Base-by-base conservation (phyloP, 2,329 filamentous ascomycete genomes). In the Stromatinia cepivora region DNA sequence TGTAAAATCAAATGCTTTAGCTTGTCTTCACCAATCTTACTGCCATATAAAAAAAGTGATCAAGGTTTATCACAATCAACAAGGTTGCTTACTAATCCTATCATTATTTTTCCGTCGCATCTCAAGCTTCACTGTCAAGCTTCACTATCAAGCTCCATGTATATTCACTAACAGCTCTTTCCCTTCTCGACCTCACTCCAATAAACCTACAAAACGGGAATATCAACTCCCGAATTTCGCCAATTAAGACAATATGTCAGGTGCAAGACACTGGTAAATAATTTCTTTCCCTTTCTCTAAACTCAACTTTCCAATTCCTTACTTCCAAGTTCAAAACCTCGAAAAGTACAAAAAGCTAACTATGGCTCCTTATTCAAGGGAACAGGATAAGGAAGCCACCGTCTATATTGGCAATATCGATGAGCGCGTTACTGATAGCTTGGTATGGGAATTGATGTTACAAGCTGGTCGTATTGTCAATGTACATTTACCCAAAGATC, bases 371-470 rank as follows among this genome's bases (percentile, higher is more conserved):
- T 25, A 20, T 54, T n/a, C 25, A 74, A 94, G 91, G 92, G 93
- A 97, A 80, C 94, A 98, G 84, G 94, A 98, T 82, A 97, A 97
- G 81, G 94, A 98, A 82, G 93, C 93, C 75, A 98, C 95, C 54
- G 92, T 98, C 80, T 99, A 99, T 81, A 92, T 98, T 75, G 95
- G 95, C 79, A 98, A 98, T 81, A 93, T 99, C 77, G 95, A 99
- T 83, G 95, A 99, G 84, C 93, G 95, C 80, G 92, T 95, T 74
- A 91, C 90, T 59, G 93, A 97, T 79, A 90, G 91, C 76, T 87
- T 97, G 75, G 89, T 99, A 75, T 97, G 95, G 90, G 95, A 99
- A 84, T 86, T 99, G 77, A 98, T 98, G 93, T 89, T 97, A 69
- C 95, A 99, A 83, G 93, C 94, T 79, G 95, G 95, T 68, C 94